These are phyloP conservation scores for Toxicodendron radicans DNA, from an alignment of 345 rosid species.

Conservation along the genomic window DNA sequence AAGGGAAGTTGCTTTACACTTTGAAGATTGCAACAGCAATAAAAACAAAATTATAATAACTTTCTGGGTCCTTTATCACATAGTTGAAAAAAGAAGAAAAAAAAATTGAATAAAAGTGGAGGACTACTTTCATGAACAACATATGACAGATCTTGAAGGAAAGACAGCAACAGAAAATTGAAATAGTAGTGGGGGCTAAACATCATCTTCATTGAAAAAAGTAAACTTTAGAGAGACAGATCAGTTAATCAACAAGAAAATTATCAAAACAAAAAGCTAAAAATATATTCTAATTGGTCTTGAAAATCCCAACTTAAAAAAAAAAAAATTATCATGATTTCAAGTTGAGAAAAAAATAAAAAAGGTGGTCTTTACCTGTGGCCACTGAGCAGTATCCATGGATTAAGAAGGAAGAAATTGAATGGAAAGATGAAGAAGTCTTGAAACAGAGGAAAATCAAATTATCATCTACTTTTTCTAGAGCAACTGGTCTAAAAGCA, in stretches of 20 bases:
- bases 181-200: constrained; percentile 30
- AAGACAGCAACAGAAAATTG: constrained; percentile 28
- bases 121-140: constrained; percentile 24
- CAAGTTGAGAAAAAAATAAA: constrained; percentile 16
- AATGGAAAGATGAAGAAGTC: constrained; percentile 15
- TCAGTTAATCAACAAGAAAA: constrained; percentile 4
- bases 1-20: constrained; percentile 22
- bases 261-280: neutral
- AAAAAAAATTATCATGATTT: constrained; percentile 20
- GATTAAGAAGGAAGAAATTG: constrained; percentile 22
- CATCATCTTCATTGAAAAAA: constrained; percentile 25
- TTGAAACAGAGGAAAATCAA: constrained; percentile 26
- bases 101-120: neutral
- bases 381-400: constrained; percentile 48
- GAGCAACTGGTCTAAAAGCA: constrained; percentile 25
- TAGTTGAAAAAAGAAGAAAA: constrained; percentile 4
- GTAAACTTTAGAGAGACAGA: constrained; percentile 11
- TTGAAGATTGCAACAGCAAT: constrained; percentile 27
- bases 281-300: constrained; percentile 13
- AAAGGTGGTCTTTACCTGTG: constrained; percentile 36
- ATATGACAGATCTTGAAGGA: constrained; percentile 20
- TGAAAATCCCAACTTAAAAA: neutral
- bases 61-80: constrained; percentile 24
- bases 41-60: constrained; percentile 21
- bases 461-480: constrained; percentile 27